These are phyloP conservation scores for Schizosaccharomyces lindneri DNA, from an alignment of 805 yeast genomes.

Conservation along the genomic window DNA sequence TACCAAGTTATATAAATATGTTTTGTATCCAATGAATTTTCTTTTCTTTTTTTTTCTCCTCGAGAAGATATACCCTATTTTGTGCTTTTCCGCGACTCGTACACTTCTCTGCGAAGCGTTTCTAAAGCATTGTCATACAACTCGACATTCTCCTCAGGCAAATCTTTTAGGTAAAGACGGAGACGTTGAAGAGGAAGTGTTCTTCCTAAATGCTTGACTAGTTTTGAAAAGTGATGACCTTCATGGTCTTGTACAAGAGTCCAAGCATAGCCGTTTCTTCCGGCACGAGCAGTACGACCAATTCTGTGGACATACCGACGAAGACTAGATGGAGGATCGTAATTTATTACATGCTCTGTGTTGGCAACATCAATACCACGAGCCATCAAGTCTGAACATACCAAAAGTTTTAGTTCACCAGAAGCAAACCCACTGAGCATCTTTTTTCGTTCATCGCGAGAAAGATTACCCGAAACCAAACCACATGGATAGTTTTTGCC, in stretches of 20 bases:
- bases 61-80: too few relatives aligned
- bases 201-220: slow-evolving; percentile 7
- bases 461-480: slow-evolving; percentile 18
- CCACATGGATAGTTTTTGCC: slow-evolving; percentile 7
- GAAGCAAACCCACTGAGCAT: slow-evolving; percentile 34
- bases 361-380: slow-evolving; percentile 71
- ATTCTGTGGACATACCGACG: slow-evolving; percentile 88
- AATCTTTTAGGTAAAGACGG: not conserved
- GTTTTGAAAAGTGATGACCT: slow-evolving; percentile 20
- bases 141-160: not conserved
- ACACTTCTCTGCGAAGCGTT: not conserved
- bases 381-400: slow-evolving; percentile 78
- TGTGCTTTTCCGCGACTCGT: not conserved
- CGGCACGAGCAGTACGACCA: slow-evolving; percentile 94
- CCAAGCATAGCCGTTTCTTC: slow-evolving; percentile 48
- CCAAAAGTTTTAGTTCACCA: slow-evolving; percentile 26
- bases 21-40: not conserved
- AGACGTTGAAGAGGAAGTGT: not conserved
- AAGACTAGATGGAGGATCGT: slow-evolving; percentile 68
- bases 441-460: slow-evolving; percentile 24
- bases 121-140: not conserved
- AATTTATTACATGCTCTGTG: slow-evolving; percentile 57
- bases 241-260: slow-evolving; percentile 65
- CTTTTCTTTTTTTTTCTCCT: not conserved
- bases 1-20: too few relatives aligned